Evolutionary conservation across 108 stramenopile genomes (phyloP).

Genomic region (Asterionellopsis glacialis): DNA sequence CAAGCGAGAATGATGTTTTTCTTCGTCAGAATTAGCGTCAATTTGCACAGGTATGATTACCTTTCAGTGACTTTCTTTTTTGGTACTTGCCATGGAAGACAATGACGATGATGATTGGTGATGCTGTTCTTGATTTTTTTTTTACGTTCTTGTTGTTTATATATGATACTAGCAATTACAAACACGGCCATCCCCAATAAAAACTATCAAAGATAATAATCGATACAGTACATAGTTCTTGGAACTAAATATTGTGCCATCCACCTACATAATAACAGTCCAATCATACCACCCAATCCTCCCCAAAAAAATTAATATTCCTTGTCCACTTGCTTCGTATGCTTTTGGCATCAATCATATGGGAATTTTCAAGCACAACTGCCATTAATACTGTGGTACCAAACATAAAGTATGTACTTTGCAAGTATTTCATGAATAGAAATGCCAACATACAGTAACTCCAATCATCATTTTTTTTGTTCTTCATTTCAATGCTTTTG

Average conservation of each 20-base stretch:
- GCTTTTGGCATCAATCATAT: slow-evolving; percentile 36
- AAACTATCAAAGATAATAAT: neutral
- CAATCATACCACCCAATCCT: slow-evolving; percentile 28
- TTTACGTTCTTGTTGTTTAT: too few species aligned
- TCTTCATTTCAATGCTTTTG: too few species aligned
- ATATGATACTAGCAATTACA: neutral
- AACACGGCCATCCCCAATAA: neutral
- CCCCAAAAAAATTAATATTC: slow-evolving; percentile 20
- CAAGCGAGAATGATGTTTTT: too few species aligned
- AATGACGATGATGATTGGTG: too few species aligned
- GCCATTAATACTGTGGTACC: slow-evolving; percentile 37
- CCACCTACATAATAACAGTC: slow-evolving; percentile 23
- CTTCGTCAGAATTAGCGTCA: too few species aligned
- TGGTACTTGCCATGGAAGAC: too few species aligned
- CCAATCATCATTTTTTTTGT: too few species aligned
- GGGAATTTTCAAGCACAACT: slow-evolving; percentile 64
- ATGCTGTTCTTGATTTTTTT: too few species aligned
- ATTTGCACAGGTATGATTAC: too few species aligned
- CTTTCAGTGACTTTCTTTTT: too few species aligned
- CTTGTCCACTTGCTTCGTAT: slow-evolving; percentile 35
- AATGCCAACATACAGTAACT: too few species aligned
- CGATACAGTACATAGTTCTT: slow-evolving; percentile 21
- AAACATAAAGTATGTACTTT: slow-evolving; percentile 16
- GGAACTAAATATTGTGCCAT: slow-evolving; percentile 25
- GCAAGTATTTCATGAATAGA: slow-evolving; percentile 40